Conservation (phyloP, 1,139 yeast species). For the Lizanozyma gosingica region DNA sequence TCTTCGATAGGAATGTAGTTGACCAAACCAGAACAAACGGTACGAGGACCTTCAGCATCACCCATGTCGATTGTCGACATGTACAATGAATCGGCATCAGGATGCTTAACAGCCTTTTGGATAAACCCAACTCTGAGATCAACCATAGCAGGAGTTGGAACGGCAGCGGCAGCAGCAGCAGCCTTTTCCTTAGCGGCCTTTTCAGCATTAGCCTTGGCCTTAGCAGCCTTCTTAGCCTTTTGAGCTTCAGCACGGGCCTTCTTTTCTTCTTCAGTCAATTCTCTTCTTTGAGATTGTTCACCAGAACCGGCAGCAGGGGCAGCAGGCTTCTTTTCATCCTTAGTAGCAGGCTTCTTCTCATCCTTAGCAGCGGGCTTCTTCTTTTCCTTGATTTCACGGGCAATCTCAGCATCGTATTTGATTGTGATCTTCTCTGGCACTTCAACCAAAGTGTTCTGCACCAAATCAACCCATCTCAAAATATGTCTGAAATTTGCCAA, state of each 20-base stretch:
- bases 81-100: slow-evolving; percentile 93
- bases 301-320: slow-evolving; percentile 22
- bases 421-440: slow-evolving; percentile 50
- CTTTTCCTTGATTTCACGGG: slow-evolving; percentile 46
- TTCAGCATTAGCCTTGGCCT: slow-evolving; percentile 58
- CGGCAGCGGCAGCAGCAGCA: slow-evolving; percentile 46
- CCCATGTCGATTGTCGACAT: slow-evolving; percentile 96
- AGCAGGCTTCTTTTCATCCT: slow-evolving; percentile 14
- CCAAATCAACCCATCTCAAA: slow-evolving; percentile 82
- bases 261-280: slow-evolving; percentile 50
- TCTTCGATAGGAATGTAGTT: slow-evolving; percentile 69
- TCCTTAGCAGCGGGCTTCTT: slow-evolving; percentile 27
- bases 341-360: slow-evolving; percentile 25
- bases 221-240: slow-evolving; percentile 70
- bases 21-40: slow-evolving; percentile 93
- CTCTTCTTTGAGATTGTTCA: slow-evolving; percentile 14
- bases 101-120: slow-evolving; percentile 93
- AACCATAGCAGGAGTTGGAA: slow-evolving; percentile 73
- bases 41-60: slow-evolving; percentile 94
- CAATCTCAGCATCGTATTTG: slow-evolving; percentile 53
- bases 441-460: slow-evolving; percentile 57
- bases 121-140: slow-evolving; percentile 95
- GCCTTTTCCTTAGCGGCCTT: slow-evolving; percentile 44
- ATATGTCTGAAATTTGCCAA: slow-evolving; percentile 62
- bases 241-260: slow-evolving; percentile 49